Evolutionary conservation across 2,329 filamentous ascomycete species (phyloP), one percentile per base, ranked within the genome.

Genomic region (Hirsutella thompsonii): DNA sequence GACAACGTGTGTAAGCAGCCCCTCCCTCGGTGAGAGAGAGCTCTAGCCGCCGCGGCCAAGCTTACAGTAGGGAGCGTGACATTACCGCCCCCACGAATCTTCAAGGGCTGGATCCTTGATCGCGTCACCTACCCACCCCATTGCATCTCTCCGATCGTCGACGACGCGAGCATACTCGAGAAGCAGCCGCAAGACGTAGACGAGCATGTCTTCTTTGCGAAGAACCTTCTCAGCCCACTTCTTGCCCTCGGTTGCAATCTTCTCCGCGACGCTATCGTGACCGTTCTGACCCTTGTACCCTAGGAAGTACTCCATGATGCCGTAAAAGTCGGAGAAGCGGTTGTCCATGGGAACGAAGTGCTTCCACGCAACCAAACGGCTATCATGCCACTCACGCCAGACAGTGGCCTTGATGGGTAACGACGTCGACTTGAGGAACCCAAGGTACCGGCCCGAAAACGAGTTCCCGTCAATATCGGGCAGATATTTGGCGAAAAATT

Each of bases 291-390:
- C 66, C 0, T 58, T 53, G 49, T 79, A 77, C 1, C 80, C 80
- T 4, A 84, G 53, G 51, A 89, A 87, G 53, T 85, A 89, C 43
- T 82, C 76, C 68, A 87, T 69, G 42, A 86, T 78, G 35, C 74
- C 78, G 46, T 79, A 88, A 51, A 83, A 71, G 49, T 89, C 85
- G 29, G 73, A 63, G 51, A 80, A 88, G 1, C 78, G 73, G 52
- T 75, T 83, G 54, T 88, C 81, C 72, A 90, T 79, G 14, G 85
- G 85, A 2, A 88, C 79, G 51, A 85, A 90, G 58, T 92, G 85
- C 52, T 77, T 76, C 84, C 85, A 92, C 0, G 82, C 70, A 2
- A 86, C 66, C 2, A 90, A 66, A 3, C 84, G 70, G 36, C 71
- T 73, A 55, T 89, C 83, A 53, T 89, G 84, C 85, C 84, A 92